A percentile compares a stretch with the other conserved stretches of the same genome.
phyloP scores from a whole-genome alignment of 1,139 yeast species.

The Candida gigantensis region DNA sequence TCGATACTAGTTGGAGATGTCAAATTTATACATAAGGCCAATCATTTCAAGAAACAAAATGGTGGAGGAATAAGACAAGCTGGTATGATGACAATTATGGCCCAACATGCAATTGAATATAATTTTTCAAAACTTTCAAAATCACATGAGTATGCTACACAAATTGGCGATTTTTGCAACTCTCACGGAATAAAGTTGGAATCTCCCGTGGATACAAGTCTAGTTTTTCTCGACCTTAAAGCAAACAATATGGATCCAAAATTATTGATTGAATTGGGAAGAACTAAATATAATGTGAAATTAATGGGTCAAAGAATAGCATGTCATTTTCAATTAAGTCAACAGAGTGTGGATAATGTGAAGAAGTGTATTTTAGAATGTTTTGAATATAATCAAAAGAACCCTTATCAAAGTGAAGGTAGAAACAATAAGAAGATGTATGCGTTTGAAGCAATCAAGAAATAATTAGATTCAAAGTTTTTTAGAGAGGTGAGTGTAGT shows the following conservation, averaged over 20 bases:
- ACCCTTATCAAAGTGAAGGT: conserved; percentile 26
- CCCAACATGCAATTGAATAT: conserved; percentile 72
- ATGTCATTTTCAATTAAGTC: conserved; percentile 78
- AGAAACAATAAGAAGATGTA: conserved; percentile 35
- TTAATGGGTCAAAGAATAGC: conserved; percentile 78
- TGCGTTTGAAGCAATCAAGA: conserved; percentile 27
- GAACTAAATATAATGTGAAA: conserved; percentile 57
- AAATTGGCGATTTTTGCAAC: conserved; percentile 62
- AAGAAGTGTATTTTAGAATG: conserved; percentile 64
- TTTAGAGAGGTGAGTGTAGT: too few species aligned
- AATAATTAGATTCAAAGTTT: conserved; percentile 1
- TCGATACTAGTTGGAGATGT: conserved; percentile 76
- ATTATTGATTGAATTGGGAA: conserved; percentile 55
- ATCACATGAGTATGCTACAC: conserved; percentile 71
- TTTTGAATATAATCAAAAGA: conserved; percentile 38
- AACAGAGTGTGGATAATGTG: conserved; percentile 64
- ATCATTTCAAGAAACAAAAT: conserved; percentile 87
- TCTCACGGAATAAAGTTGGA: conserved; percentile 52
- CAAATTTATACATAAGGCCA: conserved; percentile 66
- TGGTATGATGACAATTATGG: conserved; percentile 84
- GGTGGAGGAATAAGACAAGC: conserved; percentile 96
- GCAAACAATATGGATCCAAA: conserved; percentile 61
- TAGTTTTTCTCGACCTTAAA: conserved; percentile 74
- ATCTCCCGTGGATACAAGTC: conserved; percentile 83
- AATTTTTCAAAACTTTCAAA: conserved; percentile 60